Evolutionary conservation across 2,329 filamentous ascomycete genomes (phyloP).

Genomic region (Colletotrichum siamense): DNA sequence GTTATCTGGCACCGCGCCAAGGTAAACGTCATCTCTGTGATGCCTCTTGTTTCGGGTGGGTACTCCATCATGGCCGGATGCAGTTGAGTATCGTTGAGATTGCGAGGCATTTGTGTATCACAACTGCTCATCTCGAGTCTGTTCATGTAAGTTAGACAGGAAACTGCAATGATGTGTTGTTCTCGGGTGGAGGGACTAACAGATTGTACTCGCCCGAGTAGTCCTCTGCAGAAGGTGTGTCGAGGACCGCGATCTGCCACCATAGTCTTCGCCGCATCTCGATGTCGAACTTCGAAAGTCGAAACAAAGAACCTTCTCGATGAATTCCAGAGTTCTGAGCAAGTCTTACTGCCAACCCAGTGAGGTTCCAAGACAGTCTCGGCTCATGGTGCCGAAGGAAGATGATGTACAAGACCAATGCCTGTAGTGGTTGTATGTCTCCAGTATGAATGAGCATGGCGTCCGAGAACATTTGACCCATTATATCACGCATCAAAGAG

Average conservation of each 20-base stretch:
- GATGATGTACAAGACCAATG: background rate
- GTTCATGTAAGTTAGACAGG: background rate
- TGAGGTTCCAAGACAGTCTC: background rate
- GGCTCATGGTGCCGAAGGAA: background rate
- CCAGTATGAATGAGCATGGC: background rate
- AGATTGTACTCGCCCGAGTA: background rate
- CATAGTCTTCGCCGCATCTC: background rate
- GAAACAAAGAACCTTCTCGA: background rate
- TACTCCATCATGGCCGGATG: background rate
- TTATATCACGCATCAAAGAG: background rate
- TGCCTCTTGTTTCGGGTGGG: background rate
- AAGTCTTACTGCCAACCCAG: background rate
- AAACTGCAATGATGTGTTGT: background rate
- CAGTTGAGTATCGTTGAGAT: background rate
- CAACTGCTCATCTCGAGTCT: background rate
- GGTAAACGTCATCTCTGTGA: background rate
- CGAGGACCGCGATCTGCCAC: background rate
- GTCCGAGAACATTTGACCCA: background rate
- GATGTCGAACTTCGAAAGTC: background rate
- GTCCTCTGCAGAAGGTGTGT: background rate
- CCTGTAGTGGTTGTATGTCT: background rate
- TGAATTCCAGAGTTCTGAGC: background rate
- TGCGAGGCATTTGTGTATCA: background rate
- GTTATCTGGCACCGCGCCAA: background rate
- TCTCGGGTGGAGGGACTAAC: background rate